phyloP scores from a whole-genome alignment of 371 early-diverging fungal species.

The Chytridiales sp. region DNA sequence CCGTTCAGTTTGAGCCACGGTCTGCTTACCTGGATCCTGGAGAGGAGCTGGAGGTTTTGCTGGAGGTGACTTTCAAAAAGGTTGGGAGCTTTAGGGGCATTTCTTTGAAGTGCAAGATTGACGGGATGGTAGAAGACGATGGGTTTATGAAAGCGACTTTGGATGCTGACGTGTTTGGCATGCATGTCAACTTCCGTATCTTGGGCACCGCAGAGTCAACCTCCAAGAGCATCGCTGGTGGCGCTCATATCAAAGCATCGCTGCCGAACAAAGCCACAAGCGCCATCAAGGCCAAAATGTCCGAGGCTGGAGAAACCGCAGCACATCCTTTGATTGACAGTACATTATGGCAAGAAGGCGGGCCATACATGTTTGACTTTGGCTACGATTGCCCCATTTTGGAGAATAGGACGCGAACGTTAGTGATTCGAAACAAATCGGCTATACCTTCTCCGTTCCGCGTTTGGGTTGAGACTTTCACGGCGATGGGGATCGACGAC shows the following conservation, averaged over 20 bases:
- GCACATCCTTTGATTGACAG: slow-evolving; percentile 4
- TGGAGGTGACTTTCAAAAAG: slow-evolving; percentile 16
- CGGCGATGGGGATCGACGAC: slow-evolving; percentile 22
- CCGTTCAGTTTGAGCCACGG: slow-evolving; percentile 22
- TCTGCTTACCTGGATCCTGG: slow-evolving; percentile 22
- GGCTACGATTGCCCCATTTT: slow-evolving; percentile 47
- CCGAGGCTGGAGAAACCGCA: slow-evolving; percentile 1
- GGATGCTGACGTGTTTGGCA: slow-evolving; percentile 24
- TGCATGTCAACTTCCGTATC: slow-evolving; percentile 22
- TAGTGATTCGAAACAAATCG: slow-evolving; percentile 39
- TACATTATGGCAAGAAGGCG: slow-evolving; percentile 7
- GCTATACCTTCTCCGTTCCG: slow-evolving; percentile 37
- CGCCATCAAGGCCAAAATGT: background rate
- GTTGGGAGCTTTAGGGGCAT: slow-evolving; percentile 18
- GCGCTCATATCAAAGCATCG: slow-evolving; percentile 5
- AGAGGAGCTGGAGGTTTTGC: slow-evolving; percentile 15
- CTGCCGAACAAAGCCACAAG: too few species aligned
- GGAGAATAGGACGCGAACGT: slow-evolving; percentile 29
- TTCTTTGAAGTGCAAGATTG: slow-evolving; percentile 26
- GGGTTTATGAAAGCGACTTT: slow-evolving; percentile 28
- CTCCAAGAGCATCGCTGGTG: too few species aligned
- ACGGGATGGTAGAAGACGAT: slow-evolving; percentile 45
- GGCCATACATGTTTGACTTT: slow-evolving; percentile 35
- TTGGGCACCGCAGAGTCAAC: slow-evolving; percentile 2
- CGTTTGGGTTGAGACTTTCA: slow-evolving; percentile 40